Evolutionary conservation across 305 asterid genomes (phyloP).

Genomic region (Rubia peregrina): DNA sequence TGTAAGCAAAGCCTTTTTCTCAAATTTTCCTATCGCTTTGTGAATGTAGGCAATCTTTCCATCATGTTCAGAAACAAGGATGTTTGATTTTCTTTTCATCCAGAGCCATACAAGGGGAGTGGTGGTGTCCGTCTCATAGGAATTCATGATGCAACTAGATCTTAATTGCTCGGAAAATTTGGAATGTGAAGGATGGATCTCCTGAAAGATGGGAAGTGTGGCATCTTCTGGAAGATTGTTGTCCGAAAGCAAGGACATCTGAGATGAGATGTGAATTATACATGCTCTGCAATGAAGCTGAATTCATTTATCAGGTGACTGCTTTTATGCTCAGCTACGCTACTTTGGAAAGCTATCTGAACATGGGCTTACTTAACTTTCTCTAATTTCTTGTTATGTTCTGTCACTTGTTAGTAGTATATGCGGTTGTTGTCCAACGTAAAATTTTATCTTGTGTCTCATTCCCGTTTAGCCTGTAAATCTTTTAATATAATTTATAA

Average conservation of each 20-base stretch:
- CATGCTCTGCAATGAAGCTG: not conserved
- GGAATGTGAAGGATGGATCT: not conserved
- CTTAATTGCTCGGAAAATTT: not conserved
- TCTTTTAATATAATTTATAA: not conserved
- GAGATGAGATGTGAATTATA: not conserved
- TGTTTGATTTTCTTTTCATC: not conserved
- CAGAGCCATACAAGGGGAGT: not conserved
- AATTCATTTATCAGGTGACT: slow-evolving; percentile 12
- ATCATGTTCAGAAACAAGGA: not conserved
- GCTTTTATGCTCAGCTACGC: not conserved
- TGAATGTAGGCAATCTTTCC: not conserved
- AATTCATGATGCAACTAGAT: not conserved
- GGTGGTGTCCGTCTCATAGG: not conserved
- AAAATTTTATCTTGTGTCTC: not conserved
- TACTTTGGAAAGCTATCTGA: not conserved
- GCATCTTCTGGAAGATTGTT: not conserved
- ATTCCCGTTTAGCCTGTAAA: not conserved
- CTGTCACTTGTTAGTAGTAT: not conserved
- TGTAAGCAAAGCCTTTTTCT: not conserved
- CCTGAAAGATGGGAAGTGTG: not conserved
- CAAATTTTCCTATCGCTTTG: not conserved
- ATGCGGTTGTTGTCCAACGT: too few relatives aligned
- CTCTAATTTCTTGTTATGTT: not conserved
- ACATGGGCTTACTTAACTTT: not conserved
- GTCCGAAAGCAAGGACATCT: not conserved